phyloP scores from a whole-genome alignment of 495 filamentous ascomycete species.

The Letharia lupina region DNA sequence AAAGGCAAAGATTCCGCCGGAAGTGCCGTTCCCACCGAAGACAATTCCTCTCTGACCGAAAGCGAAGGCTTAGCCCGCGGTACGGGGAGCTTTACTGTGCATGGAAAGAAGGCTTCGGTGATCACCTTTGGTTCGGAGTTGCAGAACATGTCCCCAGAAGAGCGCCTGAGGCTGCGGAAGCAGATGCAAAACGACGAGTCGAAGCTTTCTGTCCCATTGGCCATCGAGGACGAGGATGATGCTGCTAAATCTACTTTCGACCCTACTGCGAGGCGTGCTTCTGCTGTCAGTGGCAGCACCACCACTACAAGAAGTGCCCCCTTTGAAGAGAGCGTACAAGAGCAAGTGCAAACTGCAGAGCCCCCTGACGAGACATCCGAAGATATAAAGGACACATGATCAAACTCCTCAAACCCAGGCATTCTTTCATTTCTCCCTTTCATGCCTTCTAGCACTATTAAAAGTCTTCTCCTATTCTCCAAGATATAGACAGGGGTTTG shows the following conservation, averaged over 20 bases:
- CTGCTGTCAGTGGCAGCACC: slow-evolving; percentile 35
- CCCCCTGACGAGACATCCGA: slow-evolving; percentile 1
- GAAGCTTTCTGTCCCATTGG: slow-evolving; percentile 33
- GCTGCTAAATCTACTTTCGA: slow-evolving; percentile 30
- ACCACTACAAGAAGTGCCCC: slow-evolving; percentile 24
- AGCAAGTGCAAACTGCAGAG: neutral
- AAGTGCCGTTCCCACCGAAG: slow-evolving; percentile 52
- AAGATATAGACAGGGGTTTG: slow-evolving; percentile 3
- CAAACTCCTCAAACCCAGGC: neutral
- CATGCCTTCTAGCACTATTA: neutral
- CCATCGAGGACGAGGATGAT: slow-evolving; percentile 30
- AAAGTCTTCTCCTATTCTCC: slow-evolving; percentile 1
- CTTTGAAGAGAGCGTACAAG: slow-evolving; percentile 17
- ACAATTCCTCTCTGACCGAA: slow-evolving; percentile 36
- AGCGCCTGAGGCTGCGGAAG: slow-evolving; percentile 54
- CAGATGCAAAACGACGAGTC: slow-evolving; percentile 42
- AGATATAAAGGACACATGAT: neutral
- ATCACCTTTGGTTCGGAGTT: slow-evolving; percentile 90
- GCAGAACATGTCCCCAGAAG: slow-evolving; percentile 71
- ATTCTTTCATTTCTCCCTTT: neutral
- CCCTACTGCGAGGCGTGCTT: slow-evolving; percentile 30
- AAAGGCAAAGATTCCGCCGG: slow-evolving; percentile 70
- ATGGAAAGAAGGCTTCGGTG: slow-evolving; percentile 95
- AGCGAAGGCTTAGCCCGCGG: slow-evolving; percentile 65
- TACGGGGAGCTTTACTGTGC: slow-evolving; percentile 83